Evolutionary conservation across 495 filamentous ascomycete genomes (phyloP).

Genomic region (Immersiella caudata): DNA sequence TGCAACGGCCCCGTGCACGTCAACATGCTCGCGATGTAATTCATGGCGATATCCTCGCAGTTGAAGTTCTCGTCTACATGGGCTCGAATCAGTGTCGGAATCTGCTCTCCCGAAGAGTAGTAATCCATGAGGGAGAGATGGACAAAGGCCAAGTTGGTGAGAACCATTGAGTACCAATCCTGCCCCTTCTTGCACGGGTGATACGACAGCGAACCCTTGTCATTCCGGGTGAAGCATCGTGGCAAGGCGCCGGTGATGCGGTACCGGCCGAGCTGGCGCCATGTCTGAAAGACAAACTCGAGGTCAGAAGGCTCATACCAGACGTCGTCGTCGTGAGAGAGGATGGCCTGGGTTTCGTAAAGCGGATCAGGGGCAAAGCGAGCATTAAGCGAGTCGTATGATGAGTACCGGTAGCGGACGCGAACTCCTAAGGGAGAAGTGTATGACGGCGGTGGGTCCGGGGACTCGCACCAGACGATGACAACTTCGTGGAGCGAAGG

Average conservation of each 20-base stretch:
- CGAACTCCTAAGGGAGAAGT: constrained; percentile 18
- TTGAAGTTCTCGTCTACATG: constrained; percentile 29
- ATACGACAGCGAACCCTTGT: constrained; percentile 17
- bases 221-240: constrained; percentile 22
- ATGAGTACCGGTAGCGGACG: constrained; percentile 24
- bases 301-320: constrained; percentile 24
- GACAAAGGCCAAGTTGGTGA: constrained; percentile 28
- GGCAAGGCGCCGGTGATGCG: constrained; percentile 27
- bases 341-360: constrained; percentile 26
- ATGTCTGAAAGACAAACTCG: constrained; percentile 32
- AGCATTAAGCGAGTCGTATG: constrained; percentile 24
- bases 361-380: constrained; percentile 20
- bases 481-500: constrained; percentile 28
- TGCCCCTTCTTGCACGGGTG: constrained; percentile 17
- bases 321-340: constrained; percentile 28
- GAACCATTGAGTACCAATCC: constrained; percentile 22
- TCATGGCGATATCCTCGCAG: constrained; percentile 30
- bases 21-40: constrained; percentile 27
- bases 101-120: constrained; percentile 24
- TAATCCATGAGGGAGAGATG: constrained; percentile 29
- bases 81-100: constrained; percentile 23
- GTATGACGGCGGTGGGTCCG: constrained; percentile 15
- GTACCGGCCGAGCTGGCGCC: constrained; percentile 25
- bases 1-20: constrained; percentile 27
- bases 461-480: constrained; percentile 27